Evolutionary conservation across 2,329 filamentous ascomycete genomes (phyloP).

Genomic region (Calonectria pteridis): DNA sequence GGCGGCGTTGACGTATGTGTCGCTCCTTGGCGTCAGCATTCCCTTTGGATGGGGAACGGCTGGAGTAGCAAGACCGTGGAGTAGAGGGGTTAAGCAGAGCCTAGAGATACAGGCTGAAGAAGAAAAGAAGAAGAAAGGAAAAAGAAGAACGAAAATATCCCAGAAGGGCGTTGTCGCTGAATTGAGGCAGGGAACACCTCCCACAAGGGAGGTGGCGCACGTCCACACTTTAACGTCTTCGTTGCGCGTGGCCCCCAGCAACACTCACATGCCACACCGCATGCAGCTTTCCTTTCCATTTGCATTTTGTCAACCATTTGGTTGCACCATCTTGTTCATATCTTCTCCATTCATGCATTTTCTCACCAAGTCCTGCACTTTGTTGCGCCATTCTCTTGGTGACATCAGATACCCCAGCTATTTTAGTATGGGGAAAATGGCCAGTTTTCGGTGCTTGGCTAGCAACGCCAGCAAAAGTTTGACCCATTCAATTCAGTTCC

Average conservation of each 20-base stretch:
- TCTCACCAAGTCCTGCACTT: background rate
- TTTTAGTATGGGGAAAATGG: background rate
- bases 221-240: background rate
- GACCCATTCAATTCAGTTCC: background rate
- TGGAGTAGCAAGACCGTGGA: background rate
- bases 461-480: background rate
- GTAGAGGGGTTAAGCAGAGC: background rate
- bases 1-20: background rate
- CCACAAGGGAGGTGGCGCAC: slow-evolving; percentile 23
- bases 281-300: background rate
- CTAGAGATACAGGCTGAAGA: background rate
- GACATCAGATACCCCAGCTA: background rate
- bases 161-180: background rate
- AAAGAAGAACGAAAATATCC: background rate
- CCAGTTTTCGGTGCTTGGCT: background rate
- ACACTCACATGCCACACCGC: background rate
- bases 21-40: background rate
- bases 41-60: background rate
- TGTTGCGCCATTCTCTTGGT: background rate
- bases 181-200: slow-evolving; percentile 7
- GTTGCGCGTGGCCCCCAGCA: background rate
- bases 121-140: background rate
- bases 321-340: background rate
- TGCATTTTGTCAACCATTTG: background rate
- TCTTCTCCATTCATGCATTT: background rate